A percentile compares a stretch with the other conserved stretches of the same genome.
These are phyloP conservation scores for Amoebophrya sp. DNA, from an alignment of 169 alveolate species.

Conservation along the genomic window DNA sequence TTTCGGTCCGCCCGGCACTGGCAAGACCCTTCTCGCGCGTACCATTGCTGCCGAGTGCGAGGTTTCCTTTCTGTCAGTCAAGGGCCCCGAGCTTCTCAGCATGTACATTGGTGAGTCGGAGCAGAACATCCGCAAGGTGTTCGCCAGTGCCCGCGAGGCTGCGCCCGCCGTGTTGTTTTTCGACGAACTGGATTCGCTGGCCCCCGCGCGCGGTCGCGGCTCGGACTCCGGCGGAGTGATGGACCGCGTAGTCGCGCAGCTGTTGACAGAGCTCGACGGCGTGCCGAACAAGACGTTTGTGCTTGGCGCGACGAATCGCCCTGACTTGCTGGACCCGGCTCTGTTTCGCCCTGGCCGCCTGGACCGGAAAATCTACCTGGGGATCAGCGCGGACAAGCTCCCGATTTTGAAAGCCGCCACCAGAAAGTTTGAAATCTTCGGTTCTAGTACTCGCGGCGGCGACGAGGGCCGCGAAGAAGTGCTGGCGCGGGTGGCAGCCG, in stretches of 20 bases:
- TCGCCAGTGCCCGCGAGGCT: slow-evolving; percentile 66
- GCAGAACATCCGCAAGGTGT: slow-evolving; percentile 29
- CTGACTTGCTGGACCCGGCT: slow-evolving; percentile 82
- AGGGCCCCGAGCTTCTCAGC: slow-evolving; percentile 75
- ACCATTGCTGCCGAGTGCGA: not conserved
- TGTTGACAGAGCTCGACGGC: slow-evolving; percentile 61
- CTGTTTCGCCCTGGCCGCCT: slow-evolving; percentile 85
- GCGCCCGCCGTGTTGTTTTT: slow-evolving; percentile 99
- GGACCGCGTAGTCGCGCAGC: slow-evolving; percentile 76
- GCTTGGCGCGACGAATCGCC: slow-evolving; percentile 89
- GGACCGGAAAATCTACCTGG: slow-evolving; percentile 43
- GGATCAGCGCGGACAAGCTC: slow-evolving; percentile 35
- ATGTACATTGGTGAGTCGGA: slow-evolving; percentile 76
- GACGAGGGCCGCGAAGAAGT: not conserved
- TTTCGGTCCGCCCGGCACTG: not conserved
- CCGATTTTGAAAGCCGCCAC: slow-evolving; percentile 37
- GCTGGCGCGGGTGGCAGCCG: not conserved
- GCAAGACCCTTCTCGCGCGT: not conserved
- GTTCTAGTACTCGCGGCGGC: too few species aligned
- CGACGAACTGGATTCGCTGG: slow-evolving; percentile 84
- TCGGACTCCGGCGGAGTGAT: slow-evolving; percentile 68
- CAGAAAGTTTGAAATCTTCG: not conserved
- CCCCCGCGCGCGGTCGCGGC: slow-evolving; percentile 77
- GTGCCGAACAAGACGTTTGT: slow-evolving; percentile 54
- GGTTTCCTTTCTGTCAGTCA: slow-evolving; percentile 53